Evolutionary conservation across 1,284 basidiomycete species (phyloP), one percentile per base, ranked within the genome.

Genomic region (Omphalotus olearius): DNA sequence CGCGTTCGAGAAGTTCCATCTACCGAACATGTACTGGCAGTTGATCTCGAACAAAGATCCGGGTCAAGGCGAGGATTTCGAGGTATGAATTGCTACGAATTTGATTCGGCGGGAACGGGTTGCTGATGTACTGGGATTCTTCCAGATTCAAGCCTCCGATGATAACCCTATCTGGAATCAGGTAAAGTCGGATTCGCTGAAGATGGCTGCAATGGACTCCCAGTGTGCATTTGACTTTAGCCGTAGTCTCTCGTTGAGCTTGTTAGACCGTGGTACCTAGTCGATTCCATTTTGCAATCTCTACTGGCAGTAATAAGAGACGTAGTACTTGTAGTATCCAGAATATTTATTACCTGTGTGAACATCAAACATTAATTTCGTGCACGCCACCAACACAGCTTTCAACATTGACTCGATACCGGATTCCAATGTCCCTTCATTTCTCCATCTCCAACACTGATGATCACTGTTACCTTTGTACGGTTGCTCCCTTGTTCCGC

Each of bases 21-120:
- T 60, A n/a, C n/a, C n/a, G n/a, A n/a, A n/a, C 69, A 1, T 70
- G 65, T 69, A 70, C 56, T 70, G 68, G 67, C 60, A 70, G 56
- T 60, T 68, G 33, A 60, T 69, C 47, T 66, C 65, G 38, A 68
- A 69, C 54, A 42, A 60, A 14, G 66, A 71, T 51, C 68, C 69
- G 10, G 66, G 69, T 52, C 63, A 64, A 26, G 63, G 63, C 9
- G 52, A 56, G 41, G 69, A 70, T 54, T 71, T 63, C 50, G 69
- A 71, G 62, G 64, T 67, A 40, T 35, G 55, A 10, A 13, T 0
- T 33, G n/a, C 39, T 14, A 2, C 17, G 20, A 0, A 25, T 38
- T 33, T 13, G 30, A 10, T 33, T 33, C 30, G 5, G 3, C 17
- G 16, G 20, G 38, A 25, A 18, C 44, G n/a, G n/a, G n/a, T 6